Conservation (phyloP, 225 moss, liverwort and hornwort genomes). For the Physcomitrellopsis africana region DNA sequence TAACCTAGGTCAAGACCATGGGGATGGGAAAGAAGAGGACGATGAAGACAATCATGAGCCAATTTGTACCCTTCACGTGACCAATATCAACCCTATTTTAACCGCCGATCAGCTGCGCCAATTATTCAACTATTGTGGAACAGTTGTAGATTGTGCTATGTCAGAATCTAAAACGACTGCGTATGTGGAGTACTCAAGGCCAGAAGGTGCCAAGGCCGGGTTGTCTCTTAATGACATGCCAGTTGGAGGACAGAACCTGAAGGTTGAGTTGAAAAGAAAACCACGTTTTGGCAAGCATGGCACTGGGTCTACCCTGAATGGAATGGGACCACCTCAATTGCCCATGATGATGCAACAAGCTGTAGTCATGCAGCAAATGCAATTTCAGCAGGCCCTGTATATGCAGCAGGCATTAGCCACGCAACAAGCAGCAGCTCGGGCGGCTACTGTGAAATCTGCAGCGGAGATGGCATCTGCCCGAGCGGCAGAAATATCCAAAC, state of each 20-base stretch:
- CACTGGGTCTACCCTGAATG: slow-evolving; percentile 60
- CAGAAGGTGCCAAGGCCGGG: slow-evolving; percentile 91
- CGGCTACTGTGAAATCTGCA: slow-evolving; percentile 97
- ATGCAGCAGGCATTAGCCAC: slow-evolving; percentile 99
- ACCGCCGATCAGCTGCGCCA: slow-evolving; percentile 91
- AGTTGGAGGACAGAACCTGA: slow-evolving; percentile 89
- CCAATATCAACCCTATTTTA: slow-evolving; percentile 84
- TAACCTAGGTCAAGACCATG: slow-evolving; percentile 69
- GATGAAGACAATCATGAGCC: slow-evolving; percentile 66
- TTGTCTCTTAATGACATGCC: slow-evolving; percentile 91
- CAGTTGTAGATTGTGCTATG: slow-evolving; percentile 80
- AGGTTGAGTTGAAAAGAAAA: slow-evolving; percentile 87
- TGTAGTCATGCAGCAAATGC: slow-evolving; percentile 99
- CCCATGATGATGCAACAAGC: slow-evolving; percentile 99
- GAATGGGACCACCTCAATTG: slow-evolving; percentile 77
- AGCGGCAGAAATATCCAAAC: slow-evolving; percentile 95
- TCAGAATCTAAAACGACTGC: slow-evolving; percentile 95
- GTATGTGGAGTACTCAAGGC: slow-evolving; percentile 86
- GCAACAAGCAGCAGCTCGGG: slow-evolving; percentile 95
- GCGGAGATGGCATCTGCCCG: slow-evolving; percentile 96
- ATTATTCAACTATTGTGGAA: slow-evolving; percentile 92
- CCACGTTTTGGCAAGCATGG: slow-evolving; percentile 68
- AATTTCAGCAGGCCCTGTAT: slow-evolving; percentile 96
- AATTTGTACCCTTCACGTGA: slow-evolving; percentile 80
- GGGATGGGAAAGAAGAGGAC: slow-evolving; percentile 68